Percentiles rank a stretch among this genome's conserved stretches.
Conservation (phyloP, 257 asterid species). For the Parsonsia alboflavescens region DNA sequence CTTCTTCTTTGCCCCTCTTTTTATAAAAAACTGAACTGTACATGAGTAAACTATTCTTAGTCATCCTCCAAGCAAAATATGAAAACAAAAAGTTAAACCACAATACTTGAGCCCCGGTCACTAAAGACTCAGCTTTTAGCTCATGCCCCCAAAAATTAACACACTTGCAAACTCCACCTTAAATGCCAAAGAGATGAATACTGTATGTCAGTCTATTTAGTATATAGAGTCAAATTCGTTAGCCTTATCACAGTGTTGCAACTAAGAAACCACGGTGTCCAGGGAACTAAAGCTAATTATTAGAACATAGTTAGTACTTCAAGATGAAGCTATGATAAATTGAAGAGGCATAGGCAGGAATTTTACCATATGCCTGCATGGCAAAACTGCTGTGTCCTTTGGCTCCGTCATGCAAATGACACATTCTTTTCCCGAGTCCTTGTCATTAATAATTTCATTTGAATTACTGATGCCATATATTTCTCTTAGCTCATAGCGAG, state of each 20-base stretch:
- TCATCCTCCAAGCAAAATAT: not conserved
- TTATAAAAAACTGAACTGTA: not conserved
- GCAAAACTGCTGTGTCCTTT: slow-evolving; percentile 82
- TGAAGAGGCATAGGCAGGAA: slow-evolving; percentile 15
- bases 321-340: not conserved
- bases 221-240: not conserved
- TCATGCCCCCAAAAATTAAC: not conserved
- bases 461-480: slow-evolving; percentile 66
- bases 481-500: slow-evolving; percentile 85
- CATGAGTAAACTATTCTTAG: not conserved
- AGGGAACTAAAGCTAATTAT: not conserved
- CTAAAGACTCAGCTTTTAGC: not conserved
- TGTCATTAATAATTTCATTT: slow-evolving; percentile 39
- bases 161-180: not conserved
- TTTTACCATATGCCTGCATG: slow-evolving; percentile 95
- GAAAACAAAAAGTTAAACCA: not conserved
- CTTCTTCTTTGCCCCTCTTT: not conserved
- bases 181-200: not conserved
- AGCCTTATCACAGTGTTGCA: not conserved
- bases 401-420: slow-evolving; percentile 93
- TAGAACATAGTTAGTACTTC: not conserved
- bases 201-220: not conserved
- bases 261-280: not conserved
- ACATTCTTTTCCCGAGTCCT: slow-evolving; percentile 81
- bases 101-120: not conserved